These are phyloP conservation scores for Sporothrix luriei DNA, from an alignment of 2,329 filamentous ascomycete genomes.

Conservation along the genomic window DNA sequence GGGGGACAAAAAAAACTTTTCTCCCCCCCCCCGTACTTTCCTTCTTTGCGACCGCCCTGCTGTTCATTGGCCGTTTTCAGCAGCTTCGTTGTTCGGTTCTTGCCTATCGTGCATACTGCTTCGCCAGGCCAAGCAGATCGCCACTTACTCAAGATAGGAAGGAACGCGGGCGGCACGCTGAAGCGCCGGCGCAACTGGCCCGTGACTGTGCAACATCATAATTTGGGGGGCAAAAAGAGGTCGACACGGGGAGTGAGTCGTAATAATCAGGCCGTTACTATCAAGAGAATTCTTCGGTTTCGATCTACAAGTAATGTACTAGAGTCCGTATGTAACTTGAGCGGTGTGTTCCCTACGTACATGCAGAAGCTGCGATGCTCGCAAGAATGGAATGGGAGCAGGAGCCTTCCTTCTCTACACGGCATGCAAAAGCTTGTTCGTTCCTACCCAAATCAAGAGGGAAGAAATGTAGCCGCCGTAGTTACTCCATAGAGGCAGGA, in stretches of 20 bases:
- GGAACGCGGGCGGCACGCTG: constrained; percentile 20
- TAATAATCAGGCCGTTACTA: background rate
- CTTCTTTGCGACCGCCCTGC: background rate
- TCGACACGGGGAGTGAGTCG: constrained; percentile 15
- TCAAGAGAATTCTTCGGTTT: background rate
- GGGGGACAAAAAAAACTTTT: background rate
- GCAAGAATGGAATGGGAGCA: background rate
- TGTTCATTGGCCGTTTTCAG: constrained; percentile 20
- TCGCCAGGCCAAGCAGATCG: constrained; percentile 28
- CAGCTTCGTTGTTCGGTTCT: constrained; percentile 14
- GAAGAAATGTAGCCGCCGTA: too few relatives aligned
- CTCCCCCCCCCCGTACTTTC: constrained; percentile 7
- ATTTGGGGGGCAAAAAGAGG: background rate
- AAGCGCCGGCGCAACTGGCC: constrained; percentile 19
- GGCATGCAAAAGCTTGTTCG: constrained; percentile 21
- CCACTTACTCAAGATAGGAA: constrained; percentile 27
- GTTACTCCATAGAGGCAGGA: background rate
- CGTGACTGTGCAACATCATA: constrained; percentile 22
- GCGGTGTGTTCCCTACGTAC: background rate
- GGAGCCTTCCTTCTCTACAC: constrained; percentile 4
- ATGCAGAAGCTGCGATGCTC: background rate
- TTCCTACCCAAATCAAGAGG: background rate
- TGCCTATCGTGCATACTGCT: constrained; percentile 17
- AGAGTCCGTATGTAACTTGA: background rate
- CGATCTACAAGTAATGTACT: background rate